These are phyloP conservation scores for Didymella keratinophila DNA, from an alignment of 2,329 filamentous ascomycete genomes.

Conservation along the genomic window DNA sequence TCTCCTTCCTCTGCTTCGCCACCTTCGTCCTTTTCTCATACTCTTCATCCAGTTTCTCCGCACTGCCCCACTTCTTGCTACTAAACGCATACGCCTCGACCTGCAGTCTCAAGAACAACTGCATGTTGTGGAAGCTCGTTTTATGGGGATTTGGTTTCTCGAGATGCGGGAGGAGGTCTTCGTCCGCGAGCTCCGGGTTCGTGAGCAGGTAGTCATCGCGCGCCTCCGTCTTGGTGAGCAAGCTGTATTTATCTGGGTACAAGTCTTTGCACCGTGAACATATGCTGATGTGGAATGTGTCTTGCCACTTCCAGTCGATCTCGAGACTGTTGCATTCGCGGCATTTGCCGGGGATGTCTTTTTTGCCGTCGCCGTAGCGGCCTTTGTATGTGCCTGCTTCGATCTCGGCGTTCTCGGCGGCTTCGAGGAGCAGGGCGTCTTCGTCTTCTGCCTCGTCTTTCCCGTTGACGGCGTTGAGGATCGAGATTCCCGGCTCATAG, in stretches of 20 bases:
- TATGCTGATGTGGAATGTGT: conserved; percentile 77
- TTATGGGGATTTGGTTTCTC: conserved; percentile 94
- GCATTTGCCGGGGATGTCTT: conserved; percentile 71
- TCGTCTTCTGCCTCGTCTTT: conserved; percentile 40
- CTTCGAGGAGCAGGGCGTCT: conserved; percentile 36
- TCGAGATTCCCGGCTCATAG: conserved; percentile 88
- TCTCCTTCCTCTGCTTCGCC: conserved; percentile 85
- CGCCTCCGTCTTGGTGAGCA: conserved; percentile 96
- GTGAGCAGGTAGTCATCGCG: conserved; percentile 95
- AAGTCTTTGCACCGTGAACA: conserved; percentile 90
- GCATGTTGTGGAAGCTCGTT: conserved; percentile 97
- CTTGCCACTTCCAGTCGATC: conserved; percentile 95
- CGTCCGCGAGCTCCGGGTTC: conserved; percentile 91
- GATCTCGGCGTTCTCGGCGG: conserved; percentile 54
- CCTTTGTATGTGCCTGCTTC: conserved; percentile 43
- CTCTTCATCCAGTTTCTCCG: conserved; percentile 85
- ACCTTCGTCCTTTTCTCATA: conserved; percentile 80
- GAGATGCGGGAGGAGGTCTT: conserved; percentile 84
- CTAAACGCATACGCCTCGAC: conserved; percentile 92
- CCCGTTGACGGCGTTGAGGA: conserved; percentile 62
- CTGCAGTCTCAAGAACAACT: conserved; percentile 91
- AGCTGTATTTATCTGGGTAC: conserved; percentile 87
- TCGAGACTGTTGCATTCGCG: conserved; percentile 83
- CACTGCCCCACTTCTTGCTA: conserved; percentile 84
- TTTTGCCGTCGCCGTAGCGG: conserved; percentile 45